Evolutionary conservation across 352 stramenopile genomes (phyloP), one percentile per base, ranked within the genome.

Genomic region (Globisporangium parvum): DNA sequence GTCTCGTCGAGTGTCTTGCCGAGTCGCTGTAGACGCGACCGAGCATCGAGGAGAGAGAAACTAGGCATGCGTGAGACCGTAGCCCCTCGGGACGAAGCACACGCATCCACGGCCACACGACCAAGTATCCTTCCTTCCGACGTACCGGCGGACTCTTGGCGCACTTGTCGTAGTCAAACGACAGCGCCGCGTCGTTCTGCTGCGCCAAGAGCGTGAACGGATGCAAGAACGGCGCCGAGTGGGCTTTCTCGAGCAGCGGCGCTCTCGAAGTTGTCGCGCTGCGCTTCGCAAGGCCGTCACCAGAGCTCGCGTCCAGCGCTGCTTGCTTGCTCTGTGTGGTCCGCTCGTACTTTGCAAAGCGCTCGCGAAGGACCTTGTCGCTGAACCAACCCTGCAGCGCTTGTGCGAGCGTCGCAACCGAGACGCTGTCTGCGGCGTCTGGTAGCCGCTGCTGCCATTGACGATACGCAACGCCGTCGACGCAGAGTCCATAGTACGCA

Each of bases 361-460:
- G 60, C 24, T 80, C 57, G 37, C 86, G 65, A 21, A 87, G 33
- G 28, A 69, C 71, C 11, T 55, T 58, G 52, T 83, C 74, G 17
- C 51, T 65, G 50, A 88, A 87, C 76, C 76, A 88, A 31, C 73
- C 63, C 15, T 53, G 62, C 47, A 78, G 80, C 2, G 64, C 77
- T 46, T 83, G 67, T 24, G 78, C 71, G 56, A 80, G 66, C 28
- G 48, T 26, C 23, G 77, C 61, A 4, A 82, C 50, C 14, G 70
- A 73, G 26, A 87, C 57, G 2, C 66, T 69, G 9, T 66, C 47
- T 14, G 53, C 71, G 6, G 57, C 52, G 10, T 52, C 45, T 0
- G 73, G 51, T 3, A 89, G 26, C 1, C 61, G 66, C 40, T 91
- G 81, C 47, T 91, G 75, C 75, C 76, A 87, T 51, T 66, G 73